Base-by-base conservation (phyloP, 495 filamentous ascomycete genomes). In the Xylaria telfairii region DNA sequence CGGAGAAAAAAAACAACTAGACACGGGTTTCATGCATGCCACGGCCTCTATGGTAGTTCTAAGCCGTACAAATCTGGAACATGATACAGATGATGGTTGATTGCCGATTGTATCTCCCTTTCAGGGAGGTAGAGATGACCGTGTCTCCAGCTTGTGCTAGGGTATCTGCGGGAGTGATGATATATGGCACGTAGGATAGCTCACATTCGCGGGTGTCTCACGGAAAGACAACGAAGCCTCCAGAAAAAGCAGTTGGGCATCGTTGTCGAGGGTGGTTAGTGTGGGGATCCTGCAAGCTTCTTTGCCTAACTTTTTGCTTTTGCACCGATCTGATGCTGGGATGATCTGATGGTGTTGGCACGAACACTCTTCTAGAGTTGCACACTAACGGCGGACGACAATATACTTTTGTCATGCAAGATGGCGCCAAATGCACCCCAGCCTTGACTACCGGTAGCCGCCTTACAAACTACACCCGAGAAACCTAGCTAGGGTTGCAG, bases 381-480 rank as follows among this genome's bases (percentile, higher is more conserved):
- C 32, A 54, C 64, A 54, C 47, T 32, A 66, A 66, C 64, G 47
- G 64, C 64, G 32, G 32, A 42, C 64, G n/a, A 66, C 44, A 49
- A 54, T 54, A 66, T 34, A 66, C 64, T 53, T 9, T 42, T 30
- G 32, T n/a, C 64, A 66, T 66, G 64, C 64, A 66, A 53, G 64
- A 66, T 66, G 64, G 46, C 47, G 46, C 64, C 47, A 53, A 53
- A 53, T 66, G 64, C 47, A 66, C 62, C 62, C 62, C 62, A 65
- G 42, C 30, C 42, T 65, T 49, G 44, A 65, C 62, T 65, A 49
- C 26, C 28, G 44, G 21, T 30, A 62, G 42, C 26, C 37, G 21
- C 41, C 61, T 47, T 21, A 26, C 26, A 32, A 28, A 65, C 26
- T 34, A 37, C 28, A 51, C 62, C 62, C 62, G 44, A 53, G 19